Evolutionary conservation across 345 rosid species (phyloP), one percentile per base, ranked within the genome.

Genomic region (Melaleuca alternifolia): DNA sequence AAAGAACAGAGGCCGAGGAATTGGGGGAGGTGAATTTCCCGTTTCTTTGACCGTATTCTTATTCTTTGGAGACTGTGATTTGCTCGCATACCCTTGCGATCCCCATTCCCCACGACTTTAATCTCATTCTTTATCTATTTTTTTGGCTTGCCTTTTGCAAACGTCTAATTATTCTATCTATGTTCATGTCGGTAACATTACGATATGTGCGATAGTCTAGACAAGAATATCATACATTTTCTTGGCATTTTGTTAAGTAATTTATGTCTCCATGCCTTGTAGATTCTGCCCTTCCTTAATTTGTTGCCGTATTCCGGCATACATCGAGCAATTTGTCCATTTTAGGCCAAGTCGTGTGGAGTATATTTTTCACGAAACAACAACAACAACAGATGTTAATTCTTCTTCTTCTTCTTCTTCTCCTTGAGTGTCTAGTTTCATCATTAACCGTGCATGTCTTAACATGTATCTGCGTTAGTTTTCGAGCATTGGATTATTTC

Each of bases 1-100:
- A 51, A 84, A 88, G 54, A 90, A 92, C 90, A 92, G 90, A 86
- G 90, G 92, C 92, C 94, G 91, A 90, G 90, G 89, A 92, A 83
- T 87, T 51, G 90, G 92, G 88, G 87, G 50, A 50, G 85, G 89
- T 52, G 89, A 84, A 82, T 50, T 82, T 82, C 28, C 28, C 84
- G 50, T 82, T 82, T 51, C 56, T 48, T 50, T 82, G 44, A 82
- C 28, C 84, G n/a, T 50, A 82, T 71, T 21, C 7, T 33, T 65
- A 44, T 1, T 41, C 84, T 83, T 89, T 54, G 93, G 83, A 91
- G 92, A 92, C 93, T 85, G 93, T 71, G 79, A 71, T 71, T 71
- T 37, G 79, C 79, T 37, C 79, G 79, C 48, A 71, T 71, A 71
- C 48, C 79, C 79, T 71, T 71, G 79, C 48, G 48, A 71, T 71